Base-by-base conservation (phyloP, 2,329 filamentous ascomycete genomes). In the Eurotiales sp. region DNA sequence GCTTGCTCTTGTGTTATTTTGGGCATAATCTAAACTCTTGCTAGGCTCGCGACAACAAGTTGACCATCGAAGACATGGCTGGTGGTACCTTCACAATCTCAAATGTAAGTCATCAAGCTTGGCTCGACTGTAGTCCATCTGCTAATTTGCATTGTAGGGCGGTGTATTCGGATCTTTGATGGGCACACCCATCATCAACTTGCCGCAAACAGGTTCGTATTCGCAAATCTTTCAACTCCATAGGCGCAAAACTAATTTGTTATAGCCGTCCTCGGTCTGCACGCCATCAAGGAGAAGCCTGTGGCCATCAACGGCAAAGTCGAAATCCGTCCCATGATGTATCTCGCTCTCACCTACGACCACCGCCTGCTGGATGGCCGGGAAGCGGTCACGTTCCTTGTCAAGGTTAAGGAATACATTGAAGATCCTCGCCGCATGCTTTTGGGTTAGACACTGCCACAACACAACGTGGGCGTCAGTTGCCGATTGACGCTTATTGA, bases 31-130 rank as follows among this genome's bases (percentile, higher is more conserved):
- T 61, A 50, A 64, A 25, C 14, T 43, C 37, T 46, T 49, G 52
- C 11, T 58, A 91, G 89, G 93, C 93, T 57, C 88, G 93, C 57
- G 91, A 96, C 67, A 87, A 87, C 71, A 97, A 97, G 77, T 82
- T 99, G 59, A 97, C 93, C 2, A 96, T 99, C 63, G 93, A 99
- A 76, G 93, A 99, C 69, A 96, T 99, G 90, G 93, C 93, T 55
- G 93, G 93, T 55, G 93, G 93, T 58, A 96, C 92, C 30, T 99
- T 96, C 73, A 97, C 93, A 55, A 96, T 96, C 77, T 93, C 88
- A 79, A 97, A 96, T 70, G 87, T 77, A 57, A 63, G 72, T 61
- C 17, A 41, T 19, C 7, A 29, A 17, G 14, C 8, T 12, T 10
- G 5, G 15, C 14, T 19, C 6, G 22, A n/a, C 4, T 21, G 15